A percentile compares a stretch with the other conserved stretches of the same genome.
Conservation (phyloP, 805 yeast species). For the Saturnispora quitensis region DNA sequence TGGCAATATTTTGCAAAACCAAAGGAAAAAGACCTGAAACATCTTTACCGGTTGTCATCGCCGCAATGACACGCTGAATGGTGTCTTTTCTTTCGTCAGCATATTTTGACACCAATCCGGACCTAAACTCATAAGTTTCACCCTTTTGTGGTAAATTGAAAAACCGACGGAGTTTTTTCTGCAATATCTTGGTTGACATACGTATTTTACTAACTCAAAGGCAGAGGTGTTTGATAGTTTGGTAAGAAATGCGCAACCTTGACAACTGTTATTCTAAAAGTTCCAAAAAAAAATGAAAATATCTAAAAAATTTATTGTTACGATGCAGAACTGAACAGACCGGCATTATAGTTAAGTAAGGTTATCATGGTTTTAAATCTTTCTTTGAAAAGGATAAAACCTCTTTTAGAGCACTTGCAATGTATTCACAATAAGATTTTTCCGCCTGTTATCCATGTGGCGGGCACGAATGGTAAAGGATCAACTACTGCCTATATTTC, state of each 20-base stretch:
- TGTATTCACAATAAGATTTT: neutral
- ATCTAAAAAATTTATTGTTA: no score
- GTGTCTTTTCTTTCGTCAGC: conserved; percentile 95
- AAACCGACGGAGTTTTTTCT: conserved; percentile 44
- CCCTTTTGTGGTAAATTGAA: conserved; percentile 53
- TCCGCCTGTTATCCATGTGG: conserved; percentile 60
- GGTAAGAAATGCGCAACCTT: neutral
- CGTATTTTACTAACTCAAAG: neutral
- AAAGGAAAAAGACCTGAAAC: conserved; percentile 93
- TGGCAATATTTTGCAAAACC: conserved; percentile 91
- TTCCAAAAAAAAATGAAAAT: neutral
- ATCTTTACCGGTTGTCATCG: conserved; percentile 97
- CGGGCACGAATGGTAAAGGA: conserved; percentile 97
- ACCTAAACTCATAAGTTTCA: conserved; percentile 83
- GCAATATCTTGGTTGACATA: conserved; percentile 28
- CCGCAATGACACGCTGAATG: conserved; percentile 91
- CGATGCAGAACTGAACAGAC: neutral
- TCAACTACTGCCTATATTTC: conserved; percentile 80
- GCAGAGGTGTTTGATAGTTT: neutral
- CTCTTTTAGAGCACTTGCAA: neutral
- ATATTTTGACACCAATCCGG: conserved; percentile 88
- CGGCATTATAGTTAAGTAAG: neutral
- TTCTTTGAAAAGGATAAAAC: conserved; percentile 1
- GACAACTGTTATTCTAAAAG: neutral
- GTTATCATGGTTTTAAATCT: neutral